Evolutionary conservation across 116 monocot genomes (phyloP).

Genomic region (Zostera marina): DNA sequence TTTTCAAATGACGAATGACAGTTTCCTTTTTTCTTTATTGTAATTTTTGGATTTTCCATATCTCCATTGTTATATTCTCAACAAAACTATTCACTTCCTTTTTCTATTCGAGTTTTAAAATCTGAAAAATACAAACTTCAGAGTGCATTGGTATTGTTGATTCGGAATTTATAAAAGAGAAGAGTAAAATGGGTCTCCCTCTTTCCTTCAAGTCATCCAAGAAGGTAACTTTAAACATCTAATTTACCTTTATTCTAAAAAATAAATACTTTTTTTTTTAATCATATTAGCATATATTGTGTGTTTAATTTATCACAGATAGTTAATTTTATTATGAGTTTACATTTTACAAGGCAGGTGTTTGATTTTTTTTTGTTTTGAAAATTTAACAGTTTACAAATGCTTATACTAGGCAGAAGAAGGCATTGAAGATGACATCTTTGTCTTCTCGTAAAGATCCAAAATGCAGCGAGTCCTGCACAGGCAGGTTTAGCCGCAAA

Average conservation of each 20-base stretch:
- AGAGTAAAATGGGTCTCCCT: constrained; percentile 75
- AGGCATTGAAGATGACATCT: constrained; percentile 12
- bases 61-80: too few relatives aligned
- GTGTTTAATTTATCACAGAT: neutral
- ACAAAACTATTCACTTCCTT: too few relatives aligned
- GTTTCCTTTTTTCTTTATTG: too few relatives aligned
- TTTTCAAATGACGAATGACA: too few relatives aligned
- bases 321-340: neutral
- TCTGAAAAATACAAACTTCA: constrained; percentile 8
- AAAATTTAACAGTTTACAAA: constrained; percentile 24
- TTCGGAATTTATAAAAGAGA: constrained; percentile 36
- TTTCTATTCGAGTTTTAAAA: constrained; percentile 3
- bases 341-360: neutral
- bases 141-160: constrained; percentile 30
- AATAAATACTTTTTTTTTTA: too few relatives aligned
- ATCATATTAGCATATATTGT: neutral
- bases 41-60: too few relatives aligned
- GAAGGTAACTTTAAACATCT: constrained; percentile 19
- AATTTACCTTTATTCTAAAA: neutral
- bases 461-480: constrained; percentile 6
- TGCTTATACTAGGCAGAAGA: constrained; percentile 11
- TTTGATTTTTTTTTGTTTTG: neutral
- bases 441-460: constrained; percentile 5
- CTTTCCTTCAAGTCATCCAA: constrained; percentile 56
- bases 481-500: constrained; percentile 12